phyloP scores from a whole-genome alignment of 2,329 filamentous ascomycete species.

The Dactylellina haptotyla region DNA sequence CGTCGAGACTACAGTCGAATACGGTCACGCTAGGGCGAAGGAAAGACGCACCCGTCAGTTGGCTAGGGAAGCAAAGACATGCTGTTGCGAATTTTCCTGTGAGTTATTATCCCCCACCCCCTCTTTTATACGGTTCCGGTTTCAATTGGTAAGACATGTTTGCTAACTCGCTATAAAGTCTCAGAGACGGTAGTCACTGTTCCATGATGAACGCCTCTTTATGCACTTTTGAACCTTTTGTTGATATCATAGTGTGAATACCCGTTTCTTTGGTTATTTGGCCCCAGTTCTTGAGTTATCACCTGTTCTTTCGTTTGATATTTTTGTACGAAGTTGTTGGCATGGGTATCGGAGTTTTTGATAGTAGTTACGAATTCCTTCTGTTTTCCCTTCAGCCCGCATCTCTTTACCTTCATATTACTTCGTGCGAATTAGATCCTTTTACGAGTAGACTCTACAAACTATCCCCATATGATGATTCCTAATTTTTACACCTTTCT shows the following conservation, averaged over 20 bases:
- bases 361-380: background rate
- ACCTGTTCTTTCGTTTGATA: background rate
- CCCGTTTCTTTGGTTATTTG: background rate
- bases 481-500: too few relatives aligned
- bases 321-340: conserved; percentile 29
- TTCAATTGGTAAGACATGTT: too few relatives aligned
- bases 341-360: conserved; percentile 55
- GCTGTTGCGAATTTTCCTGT: conserved; percentile 52
- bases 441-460: conserved; percentile 12
- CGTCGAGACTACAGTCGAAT: conserved; percentile 81
- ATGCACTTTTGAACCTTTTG: background rate
- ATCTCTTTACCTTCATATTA: background rate
- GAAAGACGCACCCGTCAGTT: conserved; percentile 79
- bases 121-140: too few relatives aligned
- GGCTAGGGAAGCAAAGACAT: conserved; percentile 80
- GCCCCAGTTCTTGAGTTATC: background rate
- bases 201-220: background rate
- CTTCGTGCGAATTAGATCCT: background rate
- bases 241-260: conserved; percentile 11
- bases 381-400: background rate
- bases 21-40: conserved; percentile 80
- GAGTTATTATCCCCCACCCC: background rate
- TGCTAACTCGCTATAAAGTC: background rate
- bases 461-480: too few relatives aligned
- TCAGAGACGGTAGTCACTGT: conserved; percentile 8